Evolutionary conservation across 495 filamentous ascomycete genomes (phyloP).

Genomic region (Penicillium turbatum): DNA sequence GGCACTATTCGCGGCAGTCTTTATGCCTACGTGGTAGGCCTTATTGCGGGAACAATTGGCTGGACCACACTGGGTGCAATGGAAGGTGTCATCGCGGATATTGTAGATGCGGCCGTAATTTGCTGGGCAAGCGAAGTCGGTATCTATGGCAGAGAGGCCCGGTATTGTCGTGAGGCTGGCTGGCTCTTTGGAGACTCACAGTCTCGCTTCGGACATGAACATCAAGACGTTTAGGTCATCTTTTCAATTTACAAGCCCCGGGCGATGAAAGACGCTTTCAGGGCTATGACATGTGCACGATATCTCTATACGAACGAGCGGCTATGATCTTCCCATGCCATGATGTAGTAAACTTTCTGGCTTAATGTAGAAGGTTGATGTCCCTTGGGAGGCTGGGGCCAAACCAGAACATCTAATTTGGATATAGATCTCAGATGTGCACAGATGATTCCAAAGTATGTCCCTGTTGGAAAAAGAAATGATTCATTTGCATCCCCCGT

Average conservation of each 20-base stretch:
- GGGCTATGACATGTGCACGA: slow-evolving; percentile 1
- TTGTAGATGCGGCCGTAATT: slow-evolving; percentile 86
- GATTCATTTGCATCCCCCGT: slow-evolving; percentile 12
- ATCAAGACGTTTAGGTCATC: slow-evolving; percentile 16
- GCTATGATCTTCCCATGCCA: slow-evolving; percentile 1
- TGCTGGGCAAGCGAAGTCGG: slow-evolving; percentile 91
- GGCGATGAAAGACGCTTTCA: neutral
- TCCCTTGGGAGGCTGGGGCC: neutral
- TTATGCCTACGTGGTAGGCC: slow-evolving; percentile 90
- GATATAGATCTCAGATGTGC: neutral
- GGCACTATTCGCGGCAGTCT: slow-evolving; percentile 70
- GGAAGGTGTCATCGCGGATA: slow-evolving; percentile 86
- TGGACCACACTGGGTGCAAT: slow-evolving; percentile 95
- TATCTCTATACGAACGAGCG: slow-evolving; percentile 9
- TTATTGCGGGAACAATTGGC: slow-evolving; percentile 88
- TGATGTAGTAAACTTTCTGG: neutral
- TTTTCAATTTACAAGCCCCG: neutral
- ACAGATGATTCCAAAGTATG: neutral
- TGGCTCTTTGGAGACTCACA: slow-evolving; percentile 65
- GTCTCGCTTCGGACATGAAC: slow-evolving; percentile 11
- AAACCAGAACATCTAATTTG: neutral
- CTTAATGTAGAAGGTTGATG: neutral
- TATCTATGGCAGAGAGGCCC: slow-evolving; percentile 60
- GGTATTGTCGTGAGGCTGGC: slow-evolving; percentile 82
- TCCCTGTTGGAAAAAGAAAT: neutral